Conservation (phyloP, 768 basidiomycete species). For the Calocybe cyanea region DNA sequence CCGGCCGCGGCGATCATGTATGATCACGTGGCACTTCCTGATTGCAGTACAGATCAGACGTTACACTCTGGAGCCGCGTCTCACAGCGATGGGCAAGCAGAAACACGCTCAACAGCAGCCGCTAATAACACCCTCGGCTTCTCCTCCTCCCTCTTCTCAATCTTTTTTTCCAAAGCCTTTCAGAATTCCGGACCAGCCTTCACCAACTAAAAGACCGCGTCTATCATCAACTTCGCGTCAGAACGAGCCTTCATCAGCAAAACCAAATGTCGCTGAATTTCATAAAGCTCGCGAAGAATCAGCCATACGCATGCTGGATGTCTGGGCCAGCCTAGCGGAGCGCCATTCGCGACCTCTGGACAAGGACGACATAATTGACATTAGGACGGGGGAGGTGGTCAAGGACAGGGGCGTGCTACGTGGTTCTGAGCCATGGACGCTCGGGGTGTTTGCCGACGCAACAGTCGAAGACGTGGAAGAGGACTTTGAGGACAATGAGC, state of each 20-base stretch:
- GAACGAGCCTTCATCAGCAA: conserved; percentile 26
- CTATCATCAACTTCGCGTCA: conserved; percentile 40
- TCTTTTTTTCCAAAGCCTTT: conserved; percentile 20
- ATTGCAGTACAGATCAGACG: too few relatives aligned
- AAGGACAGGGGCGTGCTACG: conserved; percentile 70
- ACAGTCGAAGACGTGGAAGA: conserved; percentile 27
- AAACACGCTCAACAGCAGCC: conserved; percentile 21
- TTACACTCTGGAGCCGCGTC: too few relatives aligned
- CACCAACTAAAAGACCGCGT: conserved; percentile 48
- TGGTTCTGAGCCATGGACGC: conserved; percentile 35
- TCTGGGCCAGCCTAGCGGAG: conserved; percentile 67
- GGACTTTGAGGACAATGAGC: conserved; percentile 40
- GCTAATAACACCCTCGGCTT: conserved; percentile 51
- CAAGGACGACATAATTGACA: conserved; percentile 78
- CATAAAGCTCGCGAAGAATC: conserved; percentile 56
- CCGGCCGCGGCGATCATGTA: too few relatives aligned
- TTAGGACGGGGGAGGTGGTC: conserved; percentile 56
- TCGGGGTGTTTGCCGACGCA: conserved; percentile 48
- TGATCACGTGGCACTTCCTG: too few relatives aligned
- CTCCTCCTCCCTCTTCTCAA: conserved; percentile 42
- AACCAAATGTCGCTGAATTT: conserved; percentile 33
- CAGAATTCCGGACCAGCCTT: conserved; percentile 29
- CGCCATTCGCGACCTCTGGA: conserved; percentile 64
- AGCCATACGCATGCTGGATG: conserved; percentile 49
- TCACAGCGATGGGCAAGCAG: too few relatives aligned